Percentiles rank a stretch among this genome's conserved stretches.
phyloP scores from a whole-genome alignment of 352 stramenopile genomes.

The Pythium scleroteichum region DNA sequence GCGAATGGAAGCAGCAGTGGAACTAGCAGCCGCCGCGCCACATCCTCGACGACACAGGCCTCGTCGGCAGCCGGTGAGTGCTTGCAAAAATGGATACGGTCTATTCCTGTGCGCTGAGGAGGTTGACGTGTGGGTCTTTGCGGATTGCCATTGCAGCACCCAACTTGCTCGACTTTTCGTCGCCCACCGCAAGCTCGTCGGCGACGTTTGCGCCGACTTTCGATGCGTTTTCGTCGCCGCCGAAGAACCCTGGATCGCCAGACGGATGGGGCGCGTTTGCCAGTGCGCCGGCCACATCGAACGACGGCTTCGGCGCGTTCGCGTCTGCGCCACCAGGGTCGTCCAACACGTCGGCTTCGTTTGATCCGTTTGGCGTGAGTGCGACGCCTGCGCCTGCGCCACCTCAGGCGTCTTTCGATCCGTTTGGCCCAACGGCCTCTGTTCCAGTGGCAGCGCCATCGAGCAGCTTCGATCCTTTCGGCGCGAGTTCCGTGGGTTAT shows the following conservation, averaged over 20 bases:
- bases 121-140: no score
- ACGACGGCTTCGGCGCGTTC: slow-evolving; percentile 50
- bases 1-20: background rate
- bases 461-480: slow-evolving; percentile 42
- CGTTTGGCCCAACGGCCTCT: slow-evolving; percentile 25
- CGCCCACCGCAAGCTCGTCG: slow-evolving; percentile 28
- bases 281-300: slow-evolving; percentile 25
- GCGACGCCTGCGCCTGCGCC: slow-evolving; percentile 1
- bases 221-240: slow-evolving; percentile 42
- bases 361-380: slow-evolving; percentile 6
- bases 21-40: background rate
- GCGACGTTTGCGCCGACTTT: slow-evolving; percentile 28
- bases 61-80: slow-evolving; percentile 5
- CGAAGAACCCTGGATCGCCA: slow-evolving; percentile 9
- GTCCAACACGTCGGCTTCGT: background rate
- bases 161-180: slow-evolving; percentile 66
- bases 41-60: background rate
- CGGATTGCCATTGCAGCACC: slow-evolving; percentile 11
- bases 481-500: slow-evolving; percentile 27
- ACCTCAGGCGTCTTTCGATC: slow-evolving; percentile 17
- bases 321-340: slow-evolving; percentile 18
- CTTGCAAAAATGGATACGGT: background rate
- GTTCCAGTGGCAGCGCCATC: slow-evolving; percentile 18
- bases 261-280: slow-evolving; percentile 38
- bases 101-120: no score